Base-by-base conservation (phyloP, 176 grass and related monocot genomes). In the Cocos nucifera region DNA sequence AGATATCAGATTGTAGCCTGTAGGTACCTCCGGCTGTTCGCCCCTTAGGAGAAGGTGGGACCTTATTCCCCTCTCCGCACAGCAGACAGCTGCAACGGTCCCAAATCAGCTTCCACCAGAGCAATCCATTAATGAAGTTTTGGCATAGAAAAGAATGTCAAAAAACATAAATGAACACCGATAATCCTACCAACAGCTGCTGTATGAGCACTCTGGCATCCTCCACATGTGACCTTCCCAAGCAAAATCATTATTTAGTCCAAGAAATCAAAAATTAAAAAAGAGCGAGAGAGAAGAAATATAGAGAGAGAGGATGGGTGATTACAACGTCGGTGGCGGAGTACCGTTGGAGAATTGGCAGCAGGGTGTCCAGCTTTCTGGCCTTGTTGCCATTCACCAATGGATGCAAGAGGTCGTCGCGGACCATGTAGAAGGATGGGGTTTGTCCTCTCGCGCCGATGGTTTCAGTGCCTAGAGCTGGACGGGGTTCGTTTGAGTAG, bases 381-480 rank as follows among this genome's bases (percentile, higher is more conserved):
- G 92, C 77, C 83, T 96, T 96, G 74, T 96, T 96, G 30, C 92
- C 87, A 59, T 90, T 96, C 12, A 78, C 72, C 51, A 96, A 66
- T 16, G 92, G 87, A n/a, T 96, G 87, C 69, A 96, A 74, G 58
- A 96, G 78, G 64, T 96, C 87, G 67, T 90, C 92, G 6, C 87
- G 80, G 27, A 84, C 73, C 59, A 96, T 58, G 16, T 80, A 59
- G 69, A 96, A 96, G 22, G 32, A 72, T 14, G 65, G 6, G 8
- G 23, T 54, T 35, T 35, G 7, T 9, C 10, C 32, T 35, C 32
- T 35, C 32, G 32, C 32, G 4, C 49, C 39, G 4, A 59, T 0
- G 28, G 50, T 23, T 0, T 2, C 9, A 24, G n/a, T 54, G 29
- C 30, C 39, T 3, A 22, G 51, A 64, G 23, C 35, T 7, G 69